phyloP scores from a whole-genome alignment of 2,329 filamentous ascomycete genomes.

The Trichophyton equinum region DNA sequence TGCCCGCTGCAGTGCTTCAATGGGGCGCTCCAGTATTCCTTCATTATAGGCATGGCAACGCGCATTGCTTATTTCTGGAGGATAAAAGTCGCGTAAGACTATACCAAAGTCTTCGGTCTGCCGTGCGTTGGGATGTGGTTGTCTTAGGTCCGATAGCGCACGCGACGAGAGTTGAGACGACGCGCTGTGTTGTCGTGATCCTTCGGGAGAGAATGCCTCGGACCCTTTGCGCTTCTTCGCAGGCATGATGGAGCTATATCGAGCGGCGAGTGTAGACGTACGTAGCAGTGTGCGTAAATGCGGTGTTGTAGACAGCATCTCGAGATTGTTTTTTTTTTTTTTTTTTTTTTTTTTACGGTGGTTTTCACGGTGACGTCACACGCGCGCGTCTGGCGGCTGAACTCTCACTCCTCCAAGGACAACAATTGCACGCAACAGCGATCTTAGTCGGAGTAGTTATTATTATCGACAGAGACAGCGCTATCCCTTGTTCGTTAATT shows the following conservation, averaged over 20 bases:
- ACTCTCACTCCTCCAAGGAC: too few species aligned
- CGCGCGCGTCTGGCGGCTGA: too few species aligned
- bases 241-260: neutral
- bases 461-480: too few species aligned
- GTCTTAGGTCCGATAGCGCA: neutral
- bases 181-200: neutral
- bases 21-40: constrained; percentile 58
- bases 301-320: neutral
- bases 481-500: too few species aligned
- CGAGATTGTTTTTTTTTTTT: neutral
- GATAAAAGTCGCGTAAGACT: constrained; percentile 63
- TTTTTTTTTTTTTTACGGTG: too few species aligned
- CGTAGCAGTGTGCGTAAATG: neutral
- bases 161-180: neutral
- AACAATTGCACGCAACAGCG: too few species aligned
- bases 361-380: too few species aligned
- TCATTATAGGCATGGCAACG: constrained; percentile 62
- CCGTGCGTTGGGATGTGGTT: constrained; percentile 4
- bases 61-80: constrained; percentile 70
- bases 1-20: constrained; percentile 52
- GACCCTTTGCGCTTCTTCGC: neutral
- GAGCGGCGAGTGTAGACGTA: neutral
- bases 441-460: too few species aligned
- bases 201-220: neutral
- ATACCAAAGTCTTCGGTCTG: constrained; percentile 1